Evolutionary conservation across 2,329 filamentous ascomycete genomes (phyloP), one percentile per base, ranked within the genome.

Genomic region (Penicillium thymicola): DNA sequence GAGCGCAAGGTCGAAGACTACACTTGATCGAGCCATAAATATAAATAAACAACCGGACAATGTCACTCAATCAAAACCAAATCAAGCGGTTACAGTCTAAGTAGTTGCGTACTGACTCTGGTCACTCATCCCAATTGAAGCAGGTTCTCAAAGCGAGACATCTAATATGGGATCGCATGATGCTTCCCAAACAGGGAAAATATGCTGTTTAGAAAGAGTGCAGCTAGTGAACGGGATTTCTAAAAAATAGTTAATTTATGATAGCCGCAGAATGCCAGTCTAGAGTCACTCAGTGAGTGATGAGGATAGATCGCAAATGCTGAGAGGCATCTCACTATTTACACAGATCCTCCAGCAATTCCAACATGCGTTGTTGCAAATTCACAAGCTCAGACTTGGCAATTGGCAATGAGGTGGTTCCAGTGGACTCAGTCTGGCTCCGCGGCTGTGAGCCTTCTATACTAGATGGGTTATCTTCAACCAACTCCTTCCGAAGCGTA

Each of bases 281-380:
- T n/a, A 18, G n/a, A 18, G 9, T 4, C 9, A 18, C 36, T 10
- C 34, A 4, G n/a, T 37, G 36, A 37, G 34, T 5, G 10, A n/a
- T 3, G 23, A 30, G 13, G 1, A 10, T 16, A 41, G 2, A 30
- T 34, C 8, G 4, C 18, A 7, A 16, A 25, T 43, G 10, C 36
- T 18, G 11, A 34, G 28, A 13, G 34, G 1, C 9, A 36, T n/a
- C 25, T 69, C 54, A 73, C 48, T 76, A 72, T 53, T 68, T 71
- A 53, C 74, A 82, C 40, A 82, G 70, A 69, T 83, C 81, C 66
- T 82, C 76, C 46, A 84, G 67, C 41, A 82, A 67, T 38, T 72
- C 74, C 51, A 83, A 60, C 76, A 82, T 81, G 58, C 73, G 75
- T 51, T 71, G 73, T 63, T 80, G 79, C 47, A 83, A 66, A 44